Conservation (phyloP, 2,329 filamentous ascomycete species). For the Colletotrichum paranaense region DNA sequence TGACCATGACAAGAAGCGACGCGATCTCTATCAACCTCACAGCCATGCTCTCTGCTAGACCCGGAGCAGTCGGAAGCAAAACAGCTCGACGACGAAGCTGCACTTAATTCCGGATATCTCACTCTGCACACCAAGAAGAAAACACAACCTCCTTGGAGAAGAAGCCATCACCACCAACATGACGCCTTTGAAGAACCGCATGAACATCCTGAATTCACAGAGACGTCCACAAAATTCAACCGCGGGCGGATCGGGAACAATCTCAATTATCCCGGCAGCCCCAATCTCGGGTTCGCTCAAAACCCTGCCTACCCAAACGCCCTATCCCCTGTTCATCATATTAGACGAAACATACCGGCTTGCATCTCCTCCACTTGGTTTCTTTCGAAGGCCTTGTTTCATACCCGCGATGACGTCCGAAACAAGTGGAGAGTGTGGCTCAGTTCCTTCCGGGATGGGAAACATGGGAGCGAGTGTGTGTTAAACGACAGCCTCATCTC, state of each 20-base stretch:
- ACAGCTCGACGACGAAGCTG: too few species aligned
- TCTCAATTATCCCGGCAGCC: not conserved
- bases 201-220: too few species aligned
- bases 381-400: not conserved
- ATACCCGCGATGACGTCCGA: not conserved
- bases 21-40: too few species aligned
- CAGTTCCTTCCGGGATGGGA: not conserved
- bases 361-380: not conserved
- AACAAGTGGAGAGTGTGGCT: not conserved
- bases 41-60: too few species aligned
- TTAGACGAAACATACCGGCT: not conserved
- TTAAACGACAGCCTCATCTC: constrained; percentile 2
- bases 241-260: not conserved
- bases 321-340: not conserved
- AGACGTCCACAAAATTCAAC: not conserved
- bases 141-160: too few species aligned
- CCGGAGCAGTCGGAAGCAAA: too few species aligned
- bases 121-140: too few species aligned
- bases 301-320: not conserved
- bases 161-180: too few species aligned
- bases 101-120: too few species aligned
- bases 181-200: too few species aligned
- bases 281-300: not conserved
- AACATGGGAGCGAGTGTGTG: too few species aligned
- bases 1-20: not conserved